Evolutionary conservation across 225 moss, liverwort and hornwort species (phyloP).

Genomic region (Rhytidiadelphus loreus): DNA sequence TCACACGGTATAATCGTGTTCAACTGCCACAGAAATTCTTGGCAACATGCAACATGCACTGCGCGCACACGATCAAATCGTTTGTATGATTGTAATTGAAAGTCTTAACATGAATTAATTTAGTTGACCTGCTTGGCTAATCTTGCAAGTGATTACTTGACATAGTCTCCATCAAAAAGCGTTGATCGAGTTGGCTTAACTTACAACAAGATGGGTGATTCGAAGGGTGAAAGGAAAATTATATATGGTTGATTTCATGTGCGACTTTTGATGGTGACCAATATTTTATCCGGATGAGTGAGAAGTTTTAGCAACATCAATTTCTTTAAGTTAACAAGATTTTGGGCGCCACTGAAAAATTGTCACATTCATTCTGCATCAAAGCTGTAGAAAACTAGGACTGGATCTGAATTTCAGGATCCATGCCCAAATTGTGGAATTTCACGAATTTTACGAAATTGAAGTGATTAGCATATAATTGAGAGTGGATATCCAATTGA

Average conservation of each 20-base stretch:
- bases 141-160: background rate
- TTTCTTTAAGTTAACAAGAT: too few species aligned
- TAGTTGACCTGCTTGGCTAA: background rate
- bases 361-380: background rate
- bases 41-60: background rate
- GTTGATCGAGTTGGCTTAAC: background rate
- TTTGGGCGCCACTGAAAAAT: background rate
- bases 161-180: background rate
- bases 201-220: background rate
- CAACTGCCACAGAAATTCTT: constrained; percentile 7
- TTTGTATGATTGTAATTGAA: background rate
- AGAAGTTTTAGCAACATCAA: background rate
- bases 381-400: too few species aligned
- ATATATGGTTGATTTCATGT: background rate
- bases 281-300: too few species aligned
- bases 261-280: background rate
- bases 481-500: background rate
- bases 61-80: background rate
- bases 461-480: background rate
- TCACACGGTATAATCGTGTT: background rate
- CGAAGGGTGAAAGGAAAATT: background rate
- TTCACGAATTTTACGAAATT: background rate
- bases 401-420: background rate
- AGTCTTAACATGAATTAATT: background rate
- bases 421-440: background rate